These are phyloP conservation scores for Chytriomyces sp. DNA, from an alignment of 192 early-diverging fungal species.

Conservation along the genomic window DNA sequence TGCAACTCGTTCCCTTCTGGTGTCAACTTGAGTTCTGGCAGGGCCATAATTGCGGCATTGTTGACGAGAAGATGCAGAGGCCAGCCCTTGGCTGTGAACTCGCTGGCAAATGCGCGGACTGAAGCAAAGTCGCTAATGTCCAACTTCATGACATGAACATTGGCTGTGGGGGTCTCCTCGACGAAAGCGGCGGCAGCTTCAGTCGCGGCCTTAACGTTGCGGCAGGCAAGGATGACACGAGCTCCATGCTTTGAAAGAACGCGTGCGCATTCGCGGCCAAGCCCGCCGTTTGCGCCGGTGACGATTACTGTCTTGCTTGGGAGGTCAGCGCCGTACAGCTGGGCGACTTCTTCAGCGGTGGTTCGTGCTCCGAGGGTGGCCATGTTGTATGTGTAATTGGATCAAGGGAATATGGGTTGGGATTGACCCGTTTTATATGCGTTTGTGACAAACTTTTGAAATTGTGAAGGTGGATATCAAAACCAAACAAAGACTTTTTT, in stretches of 20 bases:
- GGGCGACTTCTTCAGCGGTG: slow-evolving; percentile 21
- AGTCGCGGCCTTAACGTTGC: slow-evolving; percentile 22
- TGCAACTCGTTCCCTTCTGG: slow-evolving; percentile 67
- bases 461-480: too few relatives aligned
- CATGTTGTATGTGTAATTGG: background rate
- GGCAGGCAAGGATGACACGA: slow-evolving; percentile 24
- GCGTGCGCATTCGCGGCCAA: slow-evolving; percentile 24
- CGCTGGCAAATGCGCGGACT: slow-evolving; percentile 45
- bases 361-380: background rate
- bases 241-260: slow-evolving; percentile 25
- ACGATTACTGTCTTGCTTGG: slow-evolving; percentile 32
- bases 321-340: background rate
- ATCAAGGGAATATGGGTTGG: too few relatives aligned
- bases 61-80: slow-evolving; percentile 33
- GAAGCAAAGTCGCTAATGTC: slow-evolving; percentile 42
- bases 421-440: too few relatives aligned
- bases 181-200: slow-evolving; percentile 35
- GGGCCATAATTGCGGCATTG: slow-evolving; percentile 52
- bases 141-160: slow-evolving; percentile 34
- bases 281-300: slow-evolving; percentile 33
- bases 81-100: slow-evolving; percentile 28
- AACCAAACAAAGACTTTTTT: too few relatives aligned
- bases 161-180: slow-evolving; percentile 2
- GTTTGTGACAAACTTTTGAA: too few relatives aligned
- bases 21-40: slow-evolving; percentile 41